These are phyloP conservation scores for Calonectria crousiana DNA, from an alignment of 2,329 filamentous ascomycete genomes.

Conservation along the genomic window DNA sequence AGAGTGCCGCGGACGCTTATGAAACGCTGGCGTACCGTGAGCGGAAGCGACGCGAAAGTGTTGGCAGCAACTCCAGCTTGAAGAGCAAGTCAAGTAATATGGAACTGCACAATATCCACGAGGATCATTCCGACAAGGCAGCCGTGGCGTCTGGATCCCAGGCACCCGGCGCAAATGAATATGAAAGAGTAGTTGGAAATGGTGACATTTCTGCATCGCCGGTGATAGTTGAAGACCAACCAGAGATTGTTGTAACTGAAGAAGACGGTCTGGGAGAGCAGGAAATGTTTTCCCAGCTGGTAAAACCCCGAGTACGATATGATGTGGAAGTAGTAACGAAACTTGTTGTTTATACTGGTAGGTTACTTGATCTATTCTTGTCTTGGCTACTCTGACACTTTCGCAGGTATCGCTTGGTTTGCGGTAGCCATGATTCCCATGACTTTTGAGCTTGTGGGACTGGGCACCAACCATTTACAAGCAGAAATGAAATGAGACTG, in stretches of 20 bases:
- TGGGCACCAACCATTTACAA: constrained; percentile 57
- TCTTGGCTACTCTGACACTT: constrained; percentile 4
- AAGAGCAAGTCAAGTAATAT: constrained; percentile 58
- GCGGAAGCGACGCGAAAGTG: constrained; percentile 66
- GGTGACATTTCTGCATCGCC: constrained; percentile 61
- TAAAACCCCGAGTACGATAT: constrained; percentile 90
- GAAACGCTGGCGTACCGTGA: constrained; percentile 94
- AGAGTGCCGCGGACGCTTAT: constrained; percentile 96
- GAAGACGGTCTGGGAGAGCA: constrained; percentile 72
- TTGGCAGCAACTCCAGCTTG: constrained; percentile 63
- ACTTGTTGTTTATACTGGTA: constrained; percentile 92
- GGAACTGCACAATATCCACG: constrained; percentile 55
- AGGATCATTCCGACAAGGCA: constrained; percentile 53
- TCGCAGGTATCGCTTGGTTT: constrained; percentile 82
- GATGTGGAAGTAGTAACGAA: constrained; percentile 99
- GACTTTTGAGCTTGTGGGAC: constrained; percentile 73
- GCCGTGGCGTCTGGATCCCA: constrained; percentile 60
- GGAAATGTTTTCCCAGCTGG: constrained; percentile 86
- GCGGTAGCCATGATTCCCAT: constrained; percentile 81
- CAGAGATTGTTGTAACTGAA: constrained; percentile 51
- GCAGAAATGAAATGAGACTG: constrained; percentile 27
- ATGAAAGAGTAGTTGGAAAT: constrained; percentile 80
- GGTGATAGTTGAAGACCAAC: constrained; percentile 44
- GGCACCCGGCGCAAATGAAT: constrained; percentile 68
- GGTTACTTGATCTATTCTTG: constrained; percentile 45